Evolutionary conservation across 305 asterid genomes (phyloP), one percentile per base, ranked within the genome.

Genomic region (Fraxinus angustifolia): DNA sequence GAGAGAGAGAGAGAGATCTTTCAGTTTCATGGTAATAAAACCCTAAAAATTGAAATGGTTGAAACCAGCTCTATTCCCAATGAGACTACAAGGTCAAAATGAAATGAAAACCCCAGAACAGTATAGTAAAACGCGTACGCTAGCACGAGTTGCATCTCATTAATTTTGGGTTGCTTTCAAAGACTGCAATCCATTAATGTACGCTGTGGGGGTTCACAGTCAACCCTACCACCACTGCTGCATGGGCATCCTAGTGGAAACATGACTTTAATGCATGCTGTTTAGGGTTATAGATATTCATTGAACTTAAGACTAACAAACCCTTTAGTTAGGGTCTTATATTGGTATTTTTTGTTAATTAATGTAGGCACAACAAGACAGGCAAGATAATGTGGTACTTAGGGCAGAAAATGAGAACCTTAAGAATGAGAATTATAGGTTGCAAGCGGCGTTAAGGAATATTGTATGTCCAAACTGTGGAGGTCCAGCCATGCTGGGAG

Each of bases 391-490:
- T 78, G 96, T 73, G 1, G 82, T 90, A 4, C 91, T 95, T 4
- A 85, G 97, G 84, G 91, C 98, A 12, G 98, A 92, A 82, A 95
- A 95, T 83, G 99, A 95, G 84, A 89, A 76, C 82, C 76, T 95
- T 8, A 93, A 90, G 90, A 92, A 86, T 10, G 99, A 95, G 81
- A 95, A 93, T 73, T 93, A 91, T 65, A 87, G 96, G 31, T 58
- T 95, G 82, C 97, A 95, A 83, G 91, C 97, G 0, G 91, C 98
- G 0, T 36, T 95, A n/a, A 86, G 97, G 85, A 95, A 89, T 77
- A 88, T 95, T 14, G 90, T 90, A 16, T 95, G 99, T 91, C 97
- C 99, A 58, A 91, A 83, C 53, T 95, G 99, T 82, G 99, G 99
- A 4, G 97, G 93, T 23, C 97, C 97, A 0, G 98, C 91, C 11